Conservation (phyloP, 106 monocot species). For the Amphibolis antarctica region DNA sequence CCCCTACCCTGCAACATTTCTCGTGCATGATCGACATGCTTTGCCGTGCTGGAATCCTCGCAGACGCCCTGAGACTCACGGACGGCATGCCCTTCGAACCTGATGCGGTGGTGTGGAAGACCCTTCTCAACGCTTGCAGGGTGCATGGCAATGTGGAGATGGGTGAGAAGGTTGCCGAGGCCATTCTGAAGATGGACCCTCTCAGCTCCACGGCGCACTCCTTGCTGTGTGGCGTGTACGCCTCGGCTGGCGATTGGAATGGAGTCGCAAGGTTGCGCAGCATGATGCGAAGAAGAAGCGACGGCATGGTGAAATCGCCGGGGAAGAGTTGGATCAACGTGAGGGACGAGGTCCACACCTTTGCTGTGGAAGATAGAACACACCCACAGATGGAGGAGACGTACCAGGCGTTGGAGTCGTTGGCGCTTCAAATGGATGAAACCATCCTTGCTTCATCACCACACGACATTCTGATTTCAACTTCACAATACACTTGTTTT, state of each 20-base stretch:
- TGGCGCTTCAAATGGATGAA: not conserved
- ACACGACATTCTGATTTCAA: too few species aligned
- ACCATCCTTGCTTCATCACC: too few species aligned
- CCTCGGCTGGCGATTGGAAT: slow-evolving; percentile 50
- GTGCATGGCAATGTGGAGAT: slow-evolving; percentile 37
- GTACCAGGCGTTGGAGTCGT: slow-evolving; percentile 23
- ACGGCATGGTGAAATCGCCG: slow-evolving; percentile 32
- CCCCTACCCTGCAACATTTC: slow-evolving; percentile 54
- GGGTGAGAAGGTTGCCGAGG: slow-evolving; percentile 46
- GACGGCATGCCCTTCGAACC: slow-evolving; percentile 41
- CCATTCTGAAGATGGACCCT: slow-evolving; percentile 42
- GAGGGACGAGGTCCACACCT: slow-evolving; percentile 35
- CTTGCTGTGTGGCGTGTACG: slow-evolving; percentile 45
- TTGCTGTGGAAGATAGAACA: slow-evolving; percentile 43
- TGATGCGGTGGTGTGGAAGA: slow-evolving; percentile 61
- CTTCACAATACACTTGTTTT: too few species aligned
- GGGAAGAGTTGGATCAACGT: slow-evolving; percentile 70
- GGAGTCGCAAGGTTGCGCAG: slow-evolving; percentile 43
- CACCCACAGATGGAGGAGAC: slow-evolving; percentile 37
- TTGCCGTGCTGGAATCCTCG: slow-evolving; percentile 38
- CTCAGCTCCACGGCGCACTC: slow-evolving; percentile 46
- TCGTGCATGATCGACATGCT: slow-evolving; percentile 64
- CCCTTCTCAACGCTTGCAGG: slow-evolving; percentile 42
- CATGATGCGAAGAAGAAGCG: slow-evolving; percentile 39
- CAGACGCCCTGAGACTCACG: slow-evolving; percentile 43